Base-by-base conservation (phyloP, 257 asterid genomes). In the Nemophila menziesii region DNA sequence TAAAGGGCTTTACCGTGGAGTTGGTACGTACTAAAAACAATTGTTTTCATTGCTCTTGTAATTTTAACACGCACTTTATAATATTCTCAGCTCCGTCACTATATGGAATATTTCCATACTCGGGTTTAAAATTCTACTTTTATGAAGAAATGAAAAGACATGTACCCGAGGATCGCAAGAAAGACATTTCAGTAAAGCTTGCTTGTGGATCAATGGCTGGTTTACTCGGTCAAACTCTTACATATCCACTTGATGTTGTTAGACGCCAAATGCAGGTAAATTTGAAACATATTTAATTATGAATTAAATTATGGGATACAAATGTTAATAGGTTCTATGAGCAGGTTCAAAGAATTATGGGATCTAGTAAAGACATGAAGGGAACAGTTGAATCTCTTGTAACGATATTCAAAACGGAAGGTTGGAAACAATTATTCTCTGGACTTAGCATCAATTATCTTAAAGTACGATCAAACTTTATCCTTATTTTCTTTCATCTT, bases 361-460 rank as follows among this genome's bases (percentile, higher is more conserved):
- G 54, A 22, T 64, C 80, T 14, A 59, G 49, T 52, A 57, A 41
- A 22, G 69, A 75, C 8, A 62, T 44, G 71, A 66, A 55, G 56
- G 93, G 93, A 51, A 87, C 95, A 11, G 3, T 53, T 0, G 84
- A 70, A 46, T 71, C 90, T 34, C 92, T 87, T 12, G 66, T 62
- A 37, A 49, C 41, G 69, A 83, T 83, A 39, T 51, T 66, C 56
- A 72, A 13, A 51, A 73, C 59, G 39, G 72, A 80, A 53, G 97
- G 97, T 43, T 80, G 95, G 95, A 78, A 75, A 61, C 97, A 80
- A 11, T 63, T 87, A 17, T 87, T 83, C 69, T 78, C 95, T 0
- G 97, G 95, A 58, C 97, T 87, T 38, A 87, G 95, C 78, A 81
- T 87, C 62, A 87, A 87, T 71, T 87, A 87, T 69, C 63, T 87